These are phyloP conservation scores for Emmonsiellopsis sp. DNA, from an alignment of 2,329 filamentous ascomycete species.

Conservation along the genomic window DNA sequence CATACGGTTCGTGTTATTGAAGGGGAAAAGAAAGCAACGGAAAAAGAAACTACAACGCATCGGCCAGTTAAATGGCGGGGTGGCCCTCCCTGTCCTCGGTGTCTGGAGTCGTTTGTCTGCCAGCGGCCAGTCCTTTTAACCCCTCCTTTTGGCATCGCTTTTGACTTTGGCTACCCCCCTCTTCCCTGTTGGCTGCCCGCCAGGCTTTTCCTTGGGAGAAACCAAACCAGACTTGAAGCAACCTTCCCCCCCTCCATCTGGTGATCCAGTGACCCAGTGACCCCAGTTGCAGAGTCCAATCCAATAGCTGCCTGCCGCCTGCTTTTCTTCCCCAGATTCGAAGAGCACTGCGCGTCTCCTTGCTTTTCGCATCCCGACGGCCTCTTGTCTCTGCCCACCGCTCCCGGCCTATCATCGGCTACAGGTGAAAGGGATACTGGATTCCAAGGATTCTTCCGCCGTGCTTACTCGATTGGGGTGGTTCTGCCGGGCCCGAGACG, in stretches of 20 bases:
- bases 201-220: background rate
- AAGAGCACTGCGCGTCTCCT: background rate
- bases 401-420: constrained; percentile 1
- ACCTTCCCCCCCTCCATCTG: background rate
- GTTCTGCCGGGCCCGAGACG: constrained; percentile 1
- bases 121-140: background rate
- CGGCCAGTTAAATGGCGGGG: background rate
- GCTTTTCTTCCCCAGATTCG: background rate
- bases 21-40: background rate
- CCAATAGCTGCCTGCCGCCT: background rate
- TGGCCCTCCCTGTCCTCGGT: background rate
- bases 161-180: background rate
- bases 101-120: background rate
- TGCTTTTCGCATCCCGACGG: background rate
- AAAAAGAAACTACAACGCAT: background rate
- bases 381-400: background rate
- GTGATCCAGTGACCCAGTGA: background rate
- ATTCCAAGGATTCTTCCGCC: background rate
- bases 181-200: background rate
- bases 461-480: constrained; percentile 1
- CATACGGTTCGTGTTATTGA: background rate
- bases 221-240: background rate
- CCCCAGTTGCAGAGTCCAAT: background rate
- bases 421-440: background rate
- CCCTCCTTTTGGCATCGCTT: background rate